These are phyloP conservation scores for Neurospora sublineolata DNA, from an alignment of 495 filamentous ascomycete species.

Conservation along the genomic window DNA sequence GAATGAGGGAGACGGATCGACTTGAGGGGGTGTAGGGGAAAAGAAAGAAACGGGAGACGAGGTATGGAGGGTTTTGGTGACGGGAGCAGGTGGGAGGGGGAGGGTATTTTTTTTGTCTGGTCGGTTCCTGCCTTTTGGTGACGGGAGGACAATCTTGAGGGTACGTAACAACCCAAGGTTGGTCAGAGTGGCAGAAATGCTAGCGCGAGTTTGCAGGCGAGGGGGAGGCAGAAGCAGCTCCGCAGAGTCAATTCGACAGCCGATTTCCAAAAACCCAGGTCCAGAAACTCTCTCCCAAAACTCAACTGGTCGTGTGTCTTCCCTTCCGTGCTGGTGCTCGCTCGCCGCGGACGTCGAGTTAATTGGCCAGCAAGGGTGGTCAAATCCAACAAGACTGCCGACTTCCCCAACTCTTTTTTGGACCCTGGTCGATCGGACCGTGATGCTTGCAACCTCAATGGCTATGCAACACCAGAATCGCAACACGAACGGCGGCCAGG, in stretches of 20 bases:
- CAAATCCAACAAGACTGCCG: constrained; percentile 24
- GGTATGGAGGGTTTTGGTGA: neutral
- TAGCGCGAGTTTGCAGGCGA: constrained; percentile 7
- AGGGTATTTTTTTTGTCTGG: constrained; percentile 1
- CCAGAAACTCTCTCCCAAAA: neutral
- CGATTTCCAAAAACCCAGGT: neutral
- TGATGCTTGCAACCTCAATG: neutral
- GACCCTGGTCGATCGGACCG: constrained; percentile 19
- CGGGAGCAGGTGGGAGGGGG: neutral
- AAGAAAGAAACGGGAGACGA: neutral
- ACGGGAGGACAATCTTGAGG: neutral
- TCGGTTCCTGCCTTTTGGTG: constrained; percentile 2
- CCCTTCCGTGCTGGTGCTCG: neutral
- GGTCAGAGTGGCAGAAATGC: neutral
- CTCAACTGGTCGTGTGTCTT: neutral
- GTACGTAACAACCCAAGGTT: neutral
- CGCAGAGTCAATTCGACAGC: constrained; percentile 1
- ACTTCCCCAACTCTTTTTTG: constrained; percentile 27
- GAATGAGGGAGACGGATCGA: constrained; percentile 9
- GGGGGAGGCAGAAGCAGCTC: constrained; percentile 13
- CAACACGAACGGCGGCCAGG: neutral
- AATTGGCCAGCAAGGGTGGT: constrained; percentile 16
- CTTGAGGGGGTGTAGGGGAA: constrained; percentile 7
- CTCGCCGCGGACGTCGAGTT: neutral
- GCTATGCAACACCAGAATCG: neutral